Percentiles rank a stretch among this genome's conserved stretches.
phyloP scores from a whole-genome alignment of 768 basidiomycete genomes.

The Leccinum subgranulosum region DNA sequence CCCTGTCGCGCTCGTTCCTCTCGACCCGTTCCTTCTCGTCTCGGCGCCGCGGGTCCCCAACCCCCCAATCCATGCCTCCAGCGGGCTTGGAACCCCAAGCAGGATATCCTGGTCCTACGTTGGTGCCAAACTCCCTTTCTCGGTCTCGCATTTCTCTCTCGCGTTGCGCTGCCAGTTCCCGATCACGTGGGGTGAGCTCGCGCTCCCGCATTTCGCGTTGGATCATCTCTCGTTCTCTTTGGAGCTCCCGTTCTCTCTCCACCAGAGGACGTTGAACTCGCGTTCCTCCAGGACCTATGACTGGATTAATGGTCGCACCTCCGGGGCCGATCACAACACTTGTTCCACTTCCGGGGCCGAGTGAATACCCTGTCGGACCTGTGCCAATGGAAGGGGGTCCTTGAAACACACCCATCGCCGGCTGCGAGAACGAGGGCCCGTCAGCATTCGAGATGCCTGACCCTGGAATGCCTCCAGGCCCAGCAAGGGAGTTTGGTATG shows the following conservation, averaged over 20 bases:
- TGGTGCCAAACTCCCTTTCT: conserved; percentile 27
- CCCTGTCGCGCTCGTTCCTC: conserved; percentile 25
- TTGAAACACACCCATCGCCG: conserved; percentile 28
- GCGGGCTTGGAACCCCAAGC: conserved; percentile 34
- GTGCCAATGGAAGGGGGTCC: conserved; percentile 20
- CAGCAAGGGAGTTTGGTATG: conserved; percentile 2
- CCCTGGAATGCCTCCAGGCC: conserved; percentile 5
- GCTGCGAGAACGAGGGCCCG: conserved; percentile 20
- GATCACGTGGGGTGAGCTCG: conserved; percentile 20
- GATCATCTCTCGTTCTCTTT: conserved; percentile 25
- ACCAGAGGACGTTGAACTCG: conserved; percentile 31
- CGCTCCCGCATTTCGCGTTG: conserved; percentile 28
- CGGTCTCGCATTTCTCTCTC: conserved; percentile 26
- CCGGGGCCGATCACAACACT: conserved; percentile 27
- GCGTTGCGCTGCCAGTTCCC: conserved; percentile 19
- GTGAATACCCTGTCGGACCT: conserved; percentile 18
- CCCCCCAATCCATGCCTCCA: conserved; percentile 30
- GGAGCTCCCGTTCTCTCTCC: conserved; percentile 28
- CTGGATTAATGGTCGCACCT: conserved; percentile 16
- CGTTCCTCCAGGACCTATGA: conserved; percentile 15
- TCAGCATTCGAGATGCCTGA: conserved; percentile 15
- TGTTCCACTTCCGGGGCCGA: conserved; percentile 19
- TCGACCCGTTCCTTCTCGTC: conserved; percentile 30
- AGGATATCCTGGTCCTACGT: conserved; percentile 16
- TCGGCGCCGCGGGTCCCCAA: conserved; percentile 34